Conservation (phyloP, 2,329 filamentous ascomycete species). For the Aureobasidium sp. region DNA sequence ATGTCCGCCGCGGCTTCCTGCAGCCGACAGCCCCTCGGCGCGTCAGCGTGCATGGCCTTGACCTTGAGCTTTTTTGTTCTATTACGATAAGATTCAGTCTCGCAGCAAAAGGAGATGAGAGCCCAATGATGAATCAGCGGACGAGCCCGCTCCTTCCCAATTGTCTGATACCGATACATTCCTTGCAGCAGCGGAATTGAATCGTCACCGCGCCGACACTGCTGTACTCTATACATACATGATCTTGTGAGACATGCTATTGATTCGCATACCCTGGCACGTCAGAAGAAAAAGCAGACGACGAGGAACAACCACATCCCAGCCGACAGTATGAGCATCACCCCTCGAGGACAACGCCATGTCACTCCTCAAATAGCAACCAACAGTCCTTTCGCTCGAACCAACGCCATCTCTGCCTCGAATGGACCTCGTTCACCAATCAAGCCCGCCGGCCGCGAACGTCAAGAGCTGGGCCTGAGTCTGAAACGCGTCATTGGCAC, state of each 20-base stretch:
- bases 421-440: conserved; percentile 5
- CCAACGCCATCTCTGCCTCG: not conserved
- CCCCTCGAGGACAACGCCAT: conserved; percentile 5
- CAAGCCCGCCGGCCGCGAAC: not conserved
- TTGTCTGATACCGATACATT: not conserved
- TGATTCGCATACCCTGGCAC: conserved; percentile 14
- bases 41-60: conserved; percentile 4
- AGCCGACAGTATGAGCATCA: not conserved
- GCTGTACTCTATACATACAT: not conserved
- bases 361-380: not conserved
- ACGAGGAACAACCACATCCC: not conserved
- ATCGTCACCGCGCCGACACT: not conserved
- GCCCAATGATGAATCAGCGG: not conserved
- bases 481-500: conserved; percentile 70
- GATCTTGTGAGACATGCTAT: conserved; percentile 11
- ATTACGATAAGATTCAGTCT: not conserved
- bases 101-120: not conserved
- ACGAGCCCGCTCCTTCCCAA: not conserved
- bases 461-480: conserved; percentile 11
- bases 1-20: not conserved
- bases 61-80: not conserved
- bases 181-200: not conserved
- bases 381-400: not conserved
- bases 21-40: not conserved
- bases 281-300: not conserved